These are phyloP conservation scores for Meyerozyma sp. DNA, from an alignment of 1,139 yeast species.

Conservation along the genomic window DNA sequence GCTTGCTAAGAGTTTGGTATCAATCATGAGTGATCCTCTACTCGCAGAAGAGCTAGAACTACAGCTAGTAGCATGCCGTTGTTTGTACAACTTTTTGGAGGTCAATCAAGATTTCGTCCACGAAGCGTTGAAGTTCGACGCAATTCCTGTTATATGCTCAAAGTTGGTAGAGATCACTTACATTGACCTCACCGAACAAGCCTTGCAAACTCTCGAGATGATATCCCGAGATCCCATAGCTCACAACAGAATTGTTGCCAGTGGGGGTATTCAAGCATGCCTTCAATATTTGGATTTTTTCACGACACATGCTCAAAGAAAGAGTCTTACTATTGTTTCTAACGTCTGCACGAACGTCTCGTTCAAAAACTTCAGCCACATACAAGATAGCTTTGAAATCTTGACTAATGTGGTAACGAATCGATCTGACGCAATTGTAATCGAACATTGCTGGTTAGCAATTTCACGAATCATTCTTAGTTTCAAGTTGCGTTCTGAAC, in stretches of 20 bases:
- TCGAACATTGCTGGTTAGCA: conserved; percentile 66
- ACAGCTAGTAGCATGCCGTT: conserved; percentile 79
- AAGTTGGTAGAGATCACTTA: conserved; percentile 72
- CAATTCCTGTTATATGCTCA: conserved; percentile 59
- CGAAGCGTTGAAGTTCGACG: conserved; percentile 61
- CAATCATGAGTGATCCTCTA: conserved; percentile 52
- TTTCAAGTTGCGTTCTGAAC: conserved; percentile 39
- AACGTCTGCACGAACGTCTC: conserved; percentile 60
- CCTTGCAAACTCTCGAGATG: conserved; percentile 69
- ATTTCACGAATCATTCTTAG: conserved; percentile 58
- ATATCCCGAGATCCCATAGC: conserved; percentile 54
- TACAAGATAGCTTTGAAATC: conserved; percentile 55
- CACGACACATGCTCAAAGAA: conserved; percentile 84
- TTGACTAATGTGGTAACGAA: conserved; percentile 58
- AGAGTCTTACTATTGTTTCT: conserved; percentile 73
- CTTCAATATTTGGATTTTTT: conserved; percentile 80
- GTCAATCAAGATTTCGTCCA: conserved; percentile 64
- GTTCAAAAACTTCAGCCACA: conserved; percentile 36
- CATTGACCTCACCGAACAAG: conserved; percentile 92
- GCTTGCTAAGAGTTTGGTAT: conserved; percentile 52
- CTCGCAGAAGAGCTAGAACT: conserved; percentile 69
- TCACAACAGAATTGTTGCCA: conserved; percentile 42
- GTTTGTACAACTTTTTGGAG: conserved; percentile 77
- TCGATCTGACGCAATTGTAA: conserved; percentile 56
- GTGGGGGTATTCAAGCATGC: conserved; percentile 65